phyloP scores from a whole-genome alignment of 176 grass and related monocot genomes.

The Carex littledalei region DNA sequence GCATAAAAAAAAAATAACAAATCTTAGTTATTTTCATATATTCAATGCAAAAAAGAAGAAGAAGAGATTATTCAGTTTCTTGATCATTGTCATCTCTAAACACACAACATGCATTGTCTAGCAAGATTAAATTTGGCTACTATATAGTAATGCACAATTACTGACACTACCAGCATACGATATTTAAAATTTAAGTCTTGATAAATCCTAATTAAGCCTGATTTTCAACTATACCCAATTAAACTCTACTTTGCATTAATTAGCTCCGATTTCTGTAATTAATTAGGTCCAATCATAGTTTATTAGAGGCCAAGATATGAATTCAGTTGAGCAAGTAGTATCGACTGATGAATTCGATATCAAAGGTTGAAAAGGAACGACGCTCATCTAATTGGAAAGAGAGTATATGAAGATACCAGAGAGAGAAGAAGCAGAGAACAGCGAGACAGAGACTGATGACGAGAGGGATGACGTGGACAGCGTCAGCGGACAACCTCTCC shows the following conservation, averaged over 20 bases:
- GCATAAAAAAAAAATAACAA: not conserved
- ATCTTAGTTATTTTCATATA: not conserved
- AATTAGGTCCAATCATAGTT: not conserved
- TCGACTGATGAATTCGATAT: too few relatives aligned
- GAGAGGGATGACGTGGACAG: slow-evolving; percentile 19
- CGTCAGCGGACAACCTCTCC: slow-evolving; percentile 7
- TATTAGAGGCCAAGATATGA: not conserved
- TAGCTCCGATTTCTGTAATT: not conserved
- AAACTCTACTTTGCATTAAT: not conserved
- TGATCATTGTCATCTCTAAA: not conserved
- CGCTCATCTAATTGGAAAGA: not conserved
- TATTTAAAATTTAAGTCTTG: not conserved
- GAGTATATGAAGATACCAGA: not conserved
- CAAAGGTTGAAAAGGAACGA: not conserved
- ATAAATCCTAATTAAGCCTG: not conserved
- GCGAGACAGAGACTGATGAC: slow-evolving; percentile 15
- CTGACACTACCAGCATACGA: not conserved
- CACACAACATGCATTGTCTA: not conserved
- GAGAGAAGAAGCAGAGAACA: slow-evolving; percentile 23
- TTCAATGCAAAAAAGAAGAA: not conserved
- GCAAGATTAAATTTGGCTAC: not conserved
- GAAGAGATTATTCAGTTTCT: not conserved
- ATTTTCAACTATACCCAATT: not conserved
- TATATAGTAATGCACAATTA: not conserved
- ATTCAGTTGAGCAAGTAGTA: not conserved